Conservation (phyloP, 768 basidiomycete genomes). For the Trametes meyenii region DNA sequence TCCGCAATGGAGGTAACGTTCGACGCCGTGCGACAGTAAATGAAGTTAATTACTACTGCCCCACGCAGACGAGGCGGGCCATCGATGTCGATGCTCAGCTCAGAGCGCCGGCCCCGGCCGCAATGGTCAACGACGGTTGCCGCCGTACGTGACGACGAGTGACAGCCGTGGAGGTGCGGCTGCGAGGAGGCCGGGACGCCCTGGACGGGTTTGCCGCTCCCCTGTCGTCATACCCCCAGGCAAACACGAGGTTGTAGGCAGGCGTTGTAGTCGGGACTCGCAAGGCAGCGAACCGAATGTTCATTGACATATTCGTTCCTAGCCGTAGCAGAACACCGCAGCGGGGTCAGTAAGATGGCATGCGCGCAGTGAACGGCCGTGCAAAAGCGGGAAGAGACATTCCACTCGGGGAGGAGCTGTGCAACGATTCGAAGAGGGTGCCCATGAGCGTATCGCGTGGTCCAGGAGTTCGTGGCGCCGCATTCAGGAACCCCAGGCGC, state of each 20-base stretch:
- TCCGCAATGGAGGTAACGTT: conserved; percentile 7
- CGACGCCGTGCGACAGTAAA: conserved; percentile 3
- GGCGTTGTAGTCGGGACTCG: background rate
- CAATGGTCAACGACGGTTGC: conserved; percentile 5
- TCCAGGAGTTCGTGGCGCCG: conserved; percentile 1
- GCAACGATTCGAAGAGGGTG: conserved; percentile 6
- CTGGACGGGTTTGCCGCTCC: background rate
- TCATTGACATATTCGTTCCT: conserved; percentile 12
- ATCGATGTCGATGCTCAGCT: conserved; percentile 14
- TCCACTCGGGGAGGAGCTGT: background rate
- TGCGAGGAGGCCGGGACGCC: conserved; percentile 12
- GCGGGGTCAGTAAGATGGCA: background rate
- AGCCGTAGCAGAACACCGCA: conserved; percentile 9
- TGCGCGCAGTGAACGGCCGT: background rate
- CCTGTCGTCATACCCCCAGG: conserved; percentile 16
- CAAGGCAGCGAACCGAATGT: background rate
- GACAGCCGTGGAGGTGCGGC: conserved; percentile 21
- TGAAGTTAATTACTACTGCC: conserved; percentile 11
- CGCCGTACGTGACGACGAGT: conserved; percentile 15
- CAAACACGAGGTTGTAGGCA: conserved; percentile 17
- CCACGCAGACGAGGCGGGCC: background rate
- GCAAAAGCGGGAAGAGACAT: background rate
- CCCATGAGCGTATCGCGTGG: conserved; percentile 7
- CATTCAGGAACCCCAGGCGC: background rate
- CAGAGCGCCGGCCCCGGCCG: conserved; percentile 2